phyloP scores from a whole-genome alignment of 768 basidiomycete species.

The Kwoniella sp. region DNA sequence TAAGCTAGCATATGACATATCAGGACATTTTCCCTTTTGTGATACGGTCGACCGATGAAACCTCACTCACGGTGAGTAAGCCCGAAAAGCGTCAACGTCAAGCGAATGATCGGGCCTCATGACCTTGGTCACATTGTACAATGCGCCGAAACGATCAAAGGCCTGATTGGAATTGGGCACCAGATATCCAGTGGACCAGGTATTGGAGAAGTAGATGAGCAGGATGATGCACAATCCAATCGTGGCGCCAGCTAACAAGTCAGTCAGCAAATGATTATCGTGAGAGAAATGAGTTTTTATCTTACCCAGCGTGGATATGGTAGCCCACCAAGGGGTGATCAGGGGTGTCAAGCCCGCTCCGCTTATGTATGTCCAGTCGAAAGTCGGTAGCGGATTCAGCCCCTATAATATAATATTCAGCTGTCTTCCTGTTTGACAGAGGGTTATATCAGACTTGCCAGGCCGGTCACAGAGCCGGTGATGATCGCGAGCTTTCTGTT shows the following conservation, averaged over 20 bases:
- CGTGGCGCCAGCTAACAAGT: slow-evolving; percentile 10
- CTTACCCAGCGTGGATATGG: slow-evolving; percentile 12
- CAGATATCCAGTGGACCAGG: slow-evolving; percentile 48
- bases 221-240: slow-evolving; percentile 9
- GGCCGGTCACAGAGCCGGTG: slow-evolving; percentile 50
- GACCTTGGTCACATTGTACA: slow-evolving; percentile 61
- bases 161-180: slow-evolving; percentile 52
- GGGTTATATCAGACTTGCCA: slow-evolving; percentile 44
- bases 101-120: slow-evolving; percentile 58
- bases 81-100: slow-evolving; percentile 59
- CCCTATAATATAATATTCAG: slow-evolving; percentile 31
- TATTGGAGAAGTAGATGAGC: slow-evolving; percentile 26
- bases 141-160: slow-evolving; percentile 61
- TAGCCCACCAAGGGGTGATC: slow-evolving; percentile 23
- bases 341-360: slow-evolving; percentile 19
- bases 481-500: slow-evolving; percentile 52
- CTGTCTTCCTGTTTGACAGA: neutral
- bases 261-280: neutral
- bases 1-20: slow-evolving; percentile 2
- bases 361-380: slow-evolving; percentile 57
- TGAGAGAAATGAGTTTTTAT: neutral
- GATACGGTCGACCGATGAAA: neutral
- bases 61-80: slow-evolving; percentile 45
- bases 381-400: slow-evolving; percentile 55
- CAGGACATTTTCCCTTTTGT: too few species aligned